Percentiles rank a stretch among this genome's conserved stretches.
Evolutionary conservation across 345 rosid genomes (phyloP).

Genomic region (Stellera chamaejasme): DNA sequence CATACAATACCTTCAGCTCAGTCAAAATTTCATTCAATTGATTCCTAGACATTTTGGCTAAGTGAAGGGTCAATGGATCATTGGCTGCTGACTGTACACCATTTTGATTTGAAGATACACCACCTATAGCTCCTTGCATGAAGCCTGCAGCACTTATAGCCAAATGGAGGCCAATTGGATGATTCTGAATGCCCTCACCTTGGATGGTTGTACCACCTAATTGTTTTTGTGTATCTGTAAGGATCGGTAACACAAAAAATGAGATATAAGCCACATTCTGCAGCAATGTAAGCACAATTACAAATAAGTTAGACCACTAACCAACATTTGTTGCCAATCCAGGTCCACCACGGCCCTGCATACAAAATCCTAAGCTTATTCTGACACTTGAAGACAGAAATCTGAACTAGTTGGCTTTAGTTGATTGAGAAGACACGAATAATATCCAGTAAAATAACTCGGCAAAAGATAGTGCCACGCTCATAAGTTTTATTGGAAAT

Average conservation of each 20-base stretch:
- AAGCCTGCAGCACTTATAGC: slow-evolving; percentile 71
- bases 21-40: slow-evolving; percentile 74
- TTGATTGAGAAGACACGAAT: no score
- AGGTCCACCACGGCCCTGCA: slow-evolving; percentile 94
- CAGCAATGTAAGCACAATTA: not conserved
- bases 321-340: slow-evolving; percentile 50
- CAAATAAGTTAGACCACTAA: slow-evolving; percentile 24
- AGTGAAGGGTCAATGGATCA: slow-evolving; percentile 87
- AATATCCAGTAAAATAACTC: no score
- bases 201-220: slow-evolving; percentile 36
- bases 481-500: no score
- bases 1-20: slow-evolving; percentile 57
- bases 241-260: slow-evolving; percentile 6
- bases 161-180: slow-evolving; percentile 78
- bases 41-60: slow-evolving; percentile 83
- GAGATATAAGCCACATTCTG: not conserved
- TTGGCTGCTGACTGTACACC: slow-evolving; percentile 40
- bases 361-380: slow-evolving; percentile 5
- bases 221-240: slow-evolving; percentile 57
- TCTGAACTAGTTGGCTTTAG: no score
- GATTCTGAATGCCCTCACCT: slow-evolving; percentile 46
- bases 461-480: no score
- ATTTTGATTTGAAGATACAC: slow-evolving; percentile 45
- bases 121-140: slow-evolving; percentile 79
- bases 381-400: no score